Base-by-base conservation (phyloP, 2,329 filamentous ascomycete species). In the Thielaviopsis ethacetica region DNA sequence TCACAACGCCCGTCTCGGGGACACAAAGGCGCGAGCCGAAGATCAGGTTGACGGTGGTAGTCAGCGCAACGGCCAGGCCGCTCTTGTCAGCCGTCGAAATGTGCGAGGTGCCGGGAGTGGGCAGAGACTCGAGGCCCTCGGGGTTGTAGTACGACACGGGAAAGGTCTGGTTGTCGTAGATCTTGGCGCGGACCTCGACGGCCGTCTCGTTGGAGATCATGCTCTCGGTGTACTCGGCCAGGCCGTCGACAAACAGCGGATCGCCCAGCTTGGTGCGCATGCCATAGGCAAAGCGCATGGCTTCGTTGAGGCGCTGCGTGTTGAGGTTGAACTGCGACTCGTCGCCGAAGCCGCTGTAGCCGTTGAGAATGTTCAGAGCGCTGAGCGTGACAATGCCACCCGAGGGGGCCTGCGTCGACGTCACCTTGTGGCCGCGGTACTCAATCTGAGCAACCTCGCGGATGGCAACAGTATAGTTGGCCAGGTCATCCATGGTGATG, bases 301-400 rank as follows among this genome's bases (percentile, higher is more conserved):
- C 85, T 73, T 95, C 89, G 63, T 91, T 83, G n/a, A 95, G 72
- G 0, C 85, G 76, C 67, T 95, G 89, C 0, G 85, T 88, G 47
- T 82, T 88, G 0, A 88, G 67, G 63, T 78, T 77, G 54, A 73
- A 72, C 2, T 74, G 71, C 1, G 73, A 70, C 1, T 76, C 70
- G 13, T 81, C 71, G 19, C 81, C 83, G 54, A 91, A 82, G 22
- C 74, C 75, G 0, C 79, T 71, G 66, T 89, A 94, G 0, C 86
- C 86, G 62, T 84, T 78, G 50, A 91, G 71, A 24, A 84, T 86
- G 60, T 93, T 94, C 65, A 95, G 70, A 0, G 82, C 78, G n/a
- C 81, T 81, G 62, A 91, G 71, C 0, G 82, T 84, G 0, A 94
- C 85, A 2, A 77, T 75, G 3, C 90, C 89, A 52, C 86, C 82